Base-by-base conservation (phyloP, 2,329 filamentous ascomycete genomes). In the Setomelanomma holmii region DNA sequence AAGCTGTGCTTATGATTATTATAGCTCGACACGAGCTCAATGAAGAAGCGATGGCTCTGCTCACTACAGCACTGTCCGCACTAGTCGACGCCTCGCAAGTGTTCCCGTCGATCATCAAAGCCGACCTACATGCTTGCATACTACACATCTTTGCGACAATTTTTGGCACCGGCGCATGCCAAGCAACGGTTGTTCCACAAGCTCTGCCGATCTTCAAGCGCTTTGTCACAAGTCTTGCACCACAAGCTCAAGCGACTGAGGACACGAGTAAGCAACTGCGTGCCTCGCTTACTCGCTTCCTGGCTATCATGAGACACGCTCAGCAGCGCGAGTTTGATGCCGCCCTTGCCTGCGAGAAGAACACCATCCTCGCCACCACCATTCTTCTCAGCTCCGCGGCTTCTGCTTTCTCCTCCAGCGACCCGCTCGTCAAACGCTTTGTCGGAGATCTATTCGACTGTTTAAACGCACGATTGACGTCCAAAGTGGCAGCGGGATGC, bases 101-200 rank as follows among this genome's bases (percentile, higher is more conserved):
- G 14, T 99, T 99, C 76, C 96, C 96, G 0, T 87, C 90, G 2
- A 93, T 99, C 65, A 99, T 99, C 79, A 95, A 95, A 71, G 93
- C 92, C 8, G 95, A 99, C 72, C 82, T 99, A 5, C 92, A 98
- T 69, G 93, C 95, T 34, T 98, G 93, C 68, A 96, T 98, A 61
- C 85, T 99, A 43, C 93, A 99, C 78, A 96, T 98, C 49, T 97
- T 98, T 70, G 89, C 91, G 47, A 96, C 92, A 0, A 95, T 96
- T 51, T 84, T 99, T 11, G 89, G 90, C 12, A 97, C 92, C 0
- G 89, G 90, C 0, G 82, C 86, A 10, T 98, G 93, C 68, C 96
- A 99, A 75, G 86, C 90, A 21, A 84, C 91, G 33, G 91, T 98
- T 24, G 88, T 98, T 1, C 93, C 95, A 0, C 90, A 96, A 74